Evolutionary conservation across 192 early-diverging fungal species (phyloP).

Genomic region (Podochytrium sp.): DNA sequence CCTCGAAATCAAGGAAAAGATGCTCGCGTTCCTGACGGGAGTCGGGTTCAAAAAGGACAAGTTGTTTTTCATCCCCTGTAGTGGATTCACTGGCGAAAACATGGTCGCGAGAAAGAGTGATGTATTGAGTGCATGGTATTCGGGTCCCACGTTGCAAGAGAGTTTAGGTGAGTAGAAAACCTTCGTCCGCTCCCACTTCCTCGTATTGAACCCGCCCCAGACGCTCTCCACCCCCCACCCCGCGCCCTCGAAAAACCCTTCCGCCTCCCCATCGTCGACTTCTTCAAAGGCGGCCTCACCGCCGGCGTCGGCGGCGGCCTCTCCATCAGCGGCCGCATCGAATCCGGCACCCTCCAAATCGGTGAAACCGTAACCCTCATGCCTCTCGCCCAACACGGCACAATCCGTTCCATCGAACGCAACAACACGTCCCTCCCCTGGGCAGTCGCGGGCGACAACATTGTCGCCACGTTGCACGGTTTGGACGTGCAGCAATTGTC

Average conservation of each 20-base stretch:
- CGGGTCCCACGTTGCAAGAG: conserved; percentile 78
- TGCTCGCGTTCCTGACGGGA: conserved; percentile 72
- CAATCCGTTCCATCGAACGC: conserved; percentile 79
- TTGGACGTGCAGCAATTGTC: conserved; percentile 75
- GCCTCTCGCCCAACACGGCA: conserved; percentile 77
- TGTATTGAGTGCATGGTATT: conserved; percentile 72
- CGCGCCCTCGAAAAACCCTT: conserved; percentile 82
- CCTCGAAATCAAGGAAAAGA: conserved; percentile 70
- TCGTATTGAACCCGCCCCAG: conserved; percentile 46
- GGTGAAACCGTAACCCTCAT: conserved; percentile 82
- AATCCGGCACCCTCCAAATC: conserved; percentile 83
- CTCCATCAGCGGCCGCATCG: conserved; percentile 85
- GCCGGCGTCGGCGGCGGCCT: conserved; percentile 67
- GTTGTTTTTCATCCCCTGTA: conserved; percentile 86
- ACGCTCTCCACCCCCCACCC: conserved; percentile 75
- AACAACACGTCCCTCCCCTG: conserved; percentile 74
- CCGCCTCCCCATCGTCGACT: conserved; percentile 84
- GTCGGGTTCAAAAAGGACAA: conserved; percentile 80
- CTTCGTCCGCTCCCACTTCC: too few species aligned
- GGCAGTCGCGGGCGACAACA: conserved; percentile 94
- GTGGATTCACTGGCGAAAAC: conserved; percentile 91
- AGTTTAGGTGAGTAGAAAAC: conserved; percentile 65
- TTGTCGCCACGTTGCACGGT: conserved; percentile 73
- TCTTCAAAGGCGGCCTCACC: conserved; percentile 80
- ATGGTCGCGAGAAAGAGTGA: conserved; percentile 56